Percentiles rank a stretch among this genome's conserved stretches.
Evolutionary conservation across 176 grass and related monocot genomes (phyloP).

Genomic region (Phoenix roebelenii): DNA sequence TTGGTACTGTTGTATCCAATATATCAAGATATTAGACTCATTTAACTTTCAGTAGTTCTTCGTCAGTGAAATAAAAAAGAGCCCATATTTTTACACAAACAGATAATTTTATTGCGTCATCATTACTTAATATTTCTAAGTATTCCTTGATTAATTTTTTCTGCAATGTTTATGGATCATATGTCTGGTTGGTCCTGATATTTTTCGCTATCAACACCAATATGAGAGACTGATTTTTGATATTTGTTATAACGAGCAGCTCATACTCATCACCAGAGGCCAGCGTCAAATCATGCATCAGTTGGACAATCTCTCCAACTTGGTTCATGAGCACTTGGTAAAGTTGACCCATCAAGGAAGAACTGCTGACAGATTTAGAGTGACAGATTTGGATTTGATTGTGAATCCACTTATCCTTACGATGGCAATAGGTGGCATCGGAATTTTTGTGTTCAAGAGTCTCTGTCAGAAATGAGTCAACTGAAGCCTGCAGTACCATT

Average conservation of each 20-base stretch:
- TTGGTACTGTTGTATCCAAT: too few species aligned
- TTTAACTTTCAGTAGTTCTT: too few species aligned
- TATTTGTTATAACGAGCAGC: conserved; percentile 28
- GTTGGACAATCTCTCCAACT: conserved; percentile 62
- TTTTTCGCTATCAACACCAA: too few species aligned
- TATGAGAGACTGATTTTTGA: too few species aligned
- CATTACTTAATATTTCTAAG: too few species aligned
- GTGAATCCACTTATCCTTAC: conserved; percentile 38
- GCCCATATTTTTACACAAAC: too few species aligned
- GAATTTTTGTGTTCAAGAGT: conserved; percentile 48
- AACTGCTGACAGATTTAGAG: conserved; percentile 18
- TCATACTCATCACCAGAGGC: conserved; percentile 56
- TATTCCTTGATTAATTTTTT: too few species aligned
- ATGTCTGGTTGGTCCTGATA: too few species aligned
- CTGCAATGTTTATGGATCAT: too few species aligned
- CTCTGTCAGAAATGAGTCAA: conserved; percentile 35
- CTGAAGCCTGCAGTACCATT: not conserved
- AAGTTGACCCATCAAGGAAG: conserved; percentile 29
- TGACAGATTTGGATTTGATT: conserved; percentile 34
- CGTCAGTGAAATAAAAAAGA: too few species aligned
- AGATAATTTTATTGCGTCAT: too few species aligned
- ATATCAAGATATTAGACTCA: too few species aligned
- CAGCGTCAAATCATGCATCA: conserved; percentile 87
- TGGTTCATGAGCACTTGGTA: conserved; percentile 61
- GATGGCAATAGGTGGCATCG: conserved; percentile 38